These are phyloP conservation scores for Geranium rotundifolium DNA, from an alignment of 345 rosid species.

Conservation along the genomic window DNA sequence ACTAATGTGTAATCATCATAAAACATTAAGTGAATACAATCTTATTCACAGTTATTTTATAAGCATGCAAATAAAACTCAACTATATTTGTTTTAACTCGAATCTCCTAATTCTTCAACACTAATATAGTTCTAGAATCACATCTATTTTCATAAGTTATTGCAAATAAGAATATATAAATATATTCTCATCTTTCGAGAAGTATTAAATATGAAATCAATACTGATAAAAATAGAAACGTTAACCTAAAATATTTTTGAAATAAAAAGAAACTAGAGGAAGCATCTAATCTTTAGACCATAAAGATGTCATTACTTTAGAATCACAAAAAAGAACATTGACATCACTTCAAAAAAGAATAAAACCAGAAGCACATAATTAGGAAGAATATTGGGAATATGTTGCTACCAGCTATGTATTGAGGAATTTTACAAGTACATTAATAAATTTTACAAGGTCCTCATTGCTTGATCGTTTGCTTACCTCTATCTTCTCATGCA, in stretches of 20 bases:
- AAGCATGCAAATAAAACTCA: too few species aligned
- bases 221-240: not conserved
- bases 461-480: too few species aligned
- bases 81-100: too few species aligned
- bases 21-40: too few species aligned
- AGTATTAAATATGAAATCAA: slow-evolving; percentile 1
- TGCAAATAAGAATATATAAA: not conserved
- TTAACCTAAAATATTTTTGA: slow-evolving; percentile 1
- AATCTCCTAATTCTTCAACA: too few species aligned
- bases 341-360: slow-evolving; percentile 9
- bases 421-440: not conserved
- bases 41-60: too few species aligned
- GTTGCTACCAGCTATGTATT: not conserved
- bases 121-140: not conserved
- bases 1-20: too few species aligned
- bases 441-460: too few species aligned
- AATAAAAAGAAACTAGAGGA: not conserved
- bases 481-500: not conserved
- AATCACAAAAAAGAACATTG: slow-evolving; percentile 18
- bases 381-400: slow-evolving; percentile 5
- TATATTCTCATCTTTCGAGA: slow-evolving; percentile 15
- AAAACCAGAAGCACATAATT: slow-evolving; percentile 2
- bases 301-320: slow-evolving; percentile 16
- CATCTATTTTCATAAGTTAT: too few species aligned
- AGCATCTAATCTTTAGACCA: slow-evolving; percentile 26